These are phyloP conservation scores for Smittium mucronatum DNA, from an alignment of 371 early-diverging fungal species.

Conservation along the genomic window DNA sequence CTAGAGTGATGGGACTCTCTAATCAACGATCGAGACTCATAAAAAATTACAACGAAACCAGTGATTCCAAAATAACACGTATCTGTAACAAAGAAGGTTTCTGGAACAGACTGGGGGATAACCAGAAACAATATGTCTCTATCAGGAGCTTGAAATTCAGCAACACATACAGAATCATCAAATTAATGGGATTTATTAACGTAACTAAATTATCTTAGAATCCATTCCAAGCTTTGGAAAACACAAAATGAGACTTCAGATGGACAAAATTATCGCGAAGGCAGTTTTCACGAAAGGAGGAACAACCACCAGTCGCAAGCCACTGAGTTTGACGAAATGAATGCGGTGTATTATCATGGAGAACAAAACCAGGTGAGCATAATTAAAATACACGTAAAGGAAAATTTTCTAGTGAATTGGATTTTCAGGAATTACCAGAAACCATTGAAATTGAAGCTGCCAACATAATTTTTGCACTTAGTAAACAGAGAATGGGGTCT, in stretches of 20 bases:
- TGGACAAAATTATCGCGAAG: background rate
- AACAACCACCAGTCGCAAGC: background rate
- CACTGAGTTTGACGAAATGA: background rate
- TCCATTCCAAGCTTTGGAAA: background rate
- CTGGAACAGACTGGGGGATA: conserved; percentile 5
- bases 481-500: background rate
- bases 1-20: background rate
- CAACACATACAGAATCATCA: background rate
- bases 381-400: background rate
- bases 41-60: no score
- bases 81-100: conserved; percentile 6
- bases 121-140: background rate
- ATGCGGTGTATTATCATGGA: background rate
- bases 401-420: background rate
- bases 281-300: background rate
- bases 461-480: background rate
- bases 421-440: background rate
- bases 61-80: background rate
- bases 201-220: background rate
- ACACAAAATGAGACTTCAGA: background rate
- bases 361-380: background rate
- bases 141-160: background rate
- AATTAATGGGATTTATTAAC: background rate
- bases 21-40: background rate
- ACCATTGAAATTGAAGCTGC: background rate